Base-by-base conservation (phyloP, 1,284 basidiomycete genomes). In the Sphagnurus paluster region DNA sequence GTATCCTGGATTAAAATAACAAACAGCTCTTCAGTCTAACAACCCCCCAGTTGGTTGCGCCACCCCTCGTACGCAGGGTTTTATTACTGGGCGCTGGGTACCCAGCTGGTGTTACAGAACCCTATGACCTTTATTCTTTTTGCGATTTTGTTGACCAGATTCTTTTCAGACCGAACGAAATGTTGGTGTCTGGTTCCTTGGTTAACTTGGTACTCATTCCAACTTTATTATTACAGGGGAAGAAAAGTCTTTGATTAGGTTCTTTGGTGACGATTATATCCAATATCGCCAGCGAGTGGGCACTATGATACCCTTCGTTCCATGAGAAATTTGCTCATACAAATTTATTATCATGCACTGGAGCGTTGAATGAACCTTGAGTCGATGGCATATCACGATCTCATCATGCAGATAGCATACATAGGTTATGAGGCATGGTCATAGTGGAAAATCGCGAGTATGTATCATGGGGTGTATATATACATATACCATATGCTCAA, bases 31-130 rank as follows among this genome's bases (percentile, higher is more conserved):
- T 7, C 30, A n/a, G n/a, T n/a, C 25, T 49, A 10, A 45, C 19
- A 8, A 20, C 32, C 23, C 23, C 8, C 17, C 55, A 94, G 92
- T 19, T 92, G 83, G 79, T 89, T 86, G 48, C 84, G 97, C 4
- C 97, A 99, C 65, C 97, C 97, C 7, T 97, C 94, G 0, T 99
- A 99, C 59, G 82, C 91, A 0, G 97, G 96, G 2, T 99, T 99
- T 74, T 97, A 90, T 68, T 98, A 96, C 67, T 99, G 96, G 96
- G 95, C 94, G 0, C 59, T 99, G 24, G 93, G 93, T 1, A 98
- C 95, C 0, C 95, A 99, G 63, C 66, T 99, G n/a, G 79, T 94
- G 3, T 74, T 99, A 20, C 91, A 91, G 58, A 99, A 99, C 64
- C 80, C 90, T 0, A 32, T 94, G 19, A 84, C 83, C 10, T 87